A percentile compares a stretch with the other conserved stretches of the same genome.
These are phyloP conservation scores for Polyporus tsugae DNA, from an alignment of 1,284 basidiomycete genomes.

Conservation along the genomic window DNA sequence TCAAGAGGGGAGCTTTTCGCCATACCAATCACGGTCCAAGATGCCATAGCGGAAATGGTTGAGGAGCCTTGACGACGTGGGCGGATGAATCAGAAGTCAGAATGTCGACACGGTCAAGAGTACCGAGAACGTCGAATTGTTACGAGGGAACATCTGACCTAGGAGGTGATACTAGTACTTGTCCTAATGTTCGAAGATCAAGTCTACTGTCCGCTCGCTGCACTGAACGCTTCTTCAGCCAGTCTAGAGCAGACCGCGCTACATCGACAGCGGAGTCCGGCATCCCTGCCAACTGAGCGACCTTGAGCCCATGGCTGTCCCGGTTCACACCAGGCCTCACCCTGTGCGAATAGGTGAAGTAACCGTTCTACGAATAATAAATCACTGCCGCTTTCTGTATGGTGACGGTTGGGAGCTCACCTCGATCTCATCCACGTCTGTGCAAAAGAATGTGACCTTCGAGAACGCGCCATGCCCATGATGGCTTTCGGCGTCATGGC, in stretches of 20 bases:
- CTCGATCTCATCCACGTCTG: slow-evolving; percentile 80
- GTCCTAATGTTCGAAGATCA: slow-evolving; percentile 43
- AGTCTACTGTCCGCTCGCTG: slow-evolving; percentile 29
- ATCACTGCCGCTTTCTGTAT: not conserved
- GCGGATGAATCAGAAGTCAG: not conserved
- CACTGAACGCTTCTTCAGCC: slow-evolving; percentile 43
- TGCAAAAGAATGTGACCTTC: slow-evolving; percentile 87
- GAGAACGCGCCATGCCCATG: slow-evolving; percentile 57
- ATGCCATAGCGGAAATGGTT: not conserved
- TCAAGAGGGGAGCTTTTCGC: not conserved
- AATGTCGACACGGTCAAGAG: no score
- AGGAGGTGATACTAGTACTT: slow-evolving; percentile 33
- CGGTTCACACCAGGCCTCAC: slow-evolving; percentile 87
- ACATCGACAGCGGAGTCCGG: slow-evolving; percentile 70
- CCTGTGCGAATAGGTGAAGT: slow-evolving; percentile 87
- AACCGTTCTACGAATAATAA: slow-evolving; percentile 60
- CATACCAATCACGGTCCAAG: not conserved
- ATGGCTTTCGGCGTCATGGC: slow-evolving; percentile 53
- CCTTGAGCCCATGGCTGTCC: slow-evolving; percentile 92
- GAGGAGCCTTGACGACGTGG: not conserved
- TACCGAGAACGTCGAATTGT: not conserved
- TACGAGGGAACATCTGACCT: not conserved
- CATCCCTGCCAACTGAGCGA: slow-evolving; percentile 89
- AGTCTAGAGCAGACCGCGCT: slow-evolving; percentile 60
- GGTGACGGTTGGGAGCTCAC: slow-evolving; percentile 50